Evolutionary conservation across 192 early-diverging fungal species (phyloP), one percentile per base, ranked within the genome.

Genomic region (Podila clonocystis): DNA sequence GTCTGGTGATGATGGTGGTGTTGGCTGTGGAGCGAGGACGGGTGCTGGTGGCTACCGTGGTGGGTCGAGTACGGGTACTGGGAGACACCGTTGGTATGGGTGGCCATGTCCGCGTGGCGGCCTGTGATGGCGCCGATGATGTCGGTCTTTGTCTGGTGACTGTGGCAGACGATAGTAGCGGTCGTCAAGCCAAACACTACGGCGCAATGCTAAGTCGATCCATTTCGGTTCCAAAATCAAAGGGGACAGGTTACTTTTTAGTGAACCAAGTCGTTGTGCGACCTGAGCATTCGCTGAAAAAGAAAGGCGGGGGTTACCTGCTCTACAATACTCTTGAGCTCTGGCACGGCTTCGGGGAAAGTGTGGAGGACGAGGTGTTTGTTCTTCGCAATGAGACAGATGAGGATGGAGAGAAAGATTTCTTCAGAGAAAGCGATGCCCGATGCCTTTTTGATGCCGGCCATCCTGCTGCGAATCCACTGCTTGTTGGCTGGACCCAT

Each of bases 401-500:
- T 74, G 15, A 89, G 68, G 52, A 89, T 85, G 29, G 88, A 87
- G 58, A 89, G 82, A 61, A 89, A 86, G 28, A 89, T 65, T 52
- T 89, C 88, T 58, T 89, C 85, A 9, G 84, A 84, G 38, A 89
- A 86, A 26, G 77, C 63, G 38, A 86, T 70, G 0, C 78, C 77
- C 13, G 86, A 72, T 22, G 76, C 38, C 65, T 74, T 82, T 55
- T 72, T 86, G 50, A 89, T 65, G 33, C 31, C 65, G 13, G 80
- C 73, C 73, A 89, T 84, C 55, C 76, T 79, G 60, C 72, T 72
- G 45, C 86, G 74, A 55, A 89, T 84, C 86, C 85, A 89, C 24
- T 67, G 68, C 72, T 73, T 82, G 65, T 70, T 72, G 31, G 72
- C 69, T 34, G 83, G 66, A 13, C 73, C 74, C 65, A 80, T 80